Conservation (phyloP, 305 asterid genomes). For the Stenogyne calaminthoides region DNA sequence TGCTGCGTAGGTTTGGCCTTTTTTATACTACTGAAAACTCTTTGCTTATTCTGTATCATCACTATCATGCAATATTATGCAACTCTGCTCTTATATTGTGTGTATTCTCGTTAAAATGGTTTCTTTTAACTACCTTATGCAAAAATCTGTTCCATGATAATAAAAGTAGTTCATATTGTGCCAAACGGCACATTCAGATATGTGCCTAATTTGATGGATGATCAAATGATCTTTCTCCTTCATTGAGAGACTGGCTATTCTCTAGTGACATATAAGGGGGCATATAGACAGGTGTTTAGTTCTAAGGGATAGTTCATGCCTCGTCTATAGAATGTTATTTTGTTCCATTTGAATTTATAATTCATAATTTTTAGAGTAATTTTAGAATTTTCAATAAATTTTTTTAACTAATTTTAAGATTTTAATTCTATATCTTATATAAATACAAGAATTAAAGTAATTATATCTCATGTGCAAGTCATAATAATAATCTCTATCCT, state of each 20-base stretch:
- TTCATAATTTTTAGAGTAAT: too few species aligned
- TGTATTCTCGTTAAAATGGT: conserved; percentile 9
- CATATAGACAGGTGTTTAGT: not conserved
- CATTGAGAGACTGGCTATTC: conserved; percentile 5
- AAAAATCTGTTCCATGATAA: conserved; percentile 13
- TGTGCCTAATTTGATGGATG: conserved; percentile 22
- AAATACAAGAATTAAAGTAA: too few species aligned
- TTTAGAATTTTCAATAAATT: too few species aligned
- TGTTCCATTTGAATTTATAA: too few species aligned
- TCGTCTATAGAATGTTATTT: not conserved
- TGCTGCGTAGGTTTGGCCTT: conserved; percentile 96
- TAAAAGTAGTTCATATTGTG: conserved; percentile 17
- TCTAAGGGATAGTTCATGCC: conserved; percentile 1
- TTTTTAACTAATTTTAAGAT: too few species aligned
- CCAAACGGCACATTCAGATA: not conserved
- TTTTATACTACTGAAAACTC: conserved; percentile 9
- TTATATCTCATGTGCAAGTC: too few species aligned
- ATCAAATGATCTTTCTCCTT: conserved; percentile 9
- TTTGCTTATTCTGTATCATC: not conserved
- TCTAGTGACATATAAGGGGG: not conserved
- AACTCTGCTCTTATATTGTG: not conserved
- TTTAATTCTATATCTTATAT: too few species aligned
- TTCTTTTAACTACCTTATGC: not conserved
- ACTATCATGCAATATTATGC: conserved; percentile 1
- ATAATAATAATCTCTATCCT: too few species aligned